Evolutionary conservation across 331 rosid genomes (phyloP), one percentile per base, ranked within the genome.

Genomic region (Malus hybrid): DNA sequence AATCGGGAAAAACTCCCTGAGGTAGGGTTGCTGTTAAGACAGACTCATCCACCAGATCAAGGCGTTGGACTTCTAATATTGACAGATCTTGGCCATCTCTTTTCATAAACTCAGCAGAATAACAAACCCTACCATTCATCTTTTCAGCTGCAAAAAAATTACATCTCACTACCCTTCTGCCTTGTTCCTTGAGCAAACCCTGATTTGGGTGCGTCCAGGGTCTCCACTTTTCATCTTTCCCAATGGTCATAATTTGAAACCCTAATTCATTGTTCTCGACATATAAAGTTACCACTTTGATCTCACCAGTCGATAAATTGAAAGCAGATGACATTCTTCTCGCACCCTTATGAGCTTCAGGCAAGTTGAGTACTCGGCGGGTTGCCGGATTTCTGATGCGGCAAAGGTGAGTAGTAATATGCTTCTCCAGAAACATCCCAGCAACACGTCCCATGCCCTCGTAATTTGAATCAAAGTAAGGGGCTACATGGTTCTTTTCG

Each of bases 371-470:
- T 29, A 48, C 61, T 69, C 52, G 73, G 62, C 29, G 73, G 13
- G 73, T 69, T 13, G 73, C 42, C 5, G 73, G 73, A 13, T 69
- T 69, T 69, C 27, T 48, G 62, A 69, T 69, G 32, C 28, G 73
- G 22, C 20, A 50, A 50, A 16, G 14, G 5, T 5, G 19, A 19
- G 5, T 27, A 50, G 60, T 16, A 15, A 10, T 4, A 69, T 19
- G 31, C 57, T 27, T 48, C 42, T 48, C 61, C 24, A 48, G 32
- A 69, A 54, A 16, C 61, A 69, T 22, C 18, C 62, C 61, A 27
- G 73, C 42, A 18, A 3, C 64, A 59, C 12, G 6, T 8, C 31
- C 52, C 27, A 8, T 16, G 61, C 56, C 52, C 28, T 50, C 44
- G 33, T 46, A 50, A 28, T 15, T 50, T 50, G 18, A 39, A 50